Evolutionary conservation across 345 rosid species (phyloP).

Genomic region (Cardamine chenopodiifolia): DNA sequence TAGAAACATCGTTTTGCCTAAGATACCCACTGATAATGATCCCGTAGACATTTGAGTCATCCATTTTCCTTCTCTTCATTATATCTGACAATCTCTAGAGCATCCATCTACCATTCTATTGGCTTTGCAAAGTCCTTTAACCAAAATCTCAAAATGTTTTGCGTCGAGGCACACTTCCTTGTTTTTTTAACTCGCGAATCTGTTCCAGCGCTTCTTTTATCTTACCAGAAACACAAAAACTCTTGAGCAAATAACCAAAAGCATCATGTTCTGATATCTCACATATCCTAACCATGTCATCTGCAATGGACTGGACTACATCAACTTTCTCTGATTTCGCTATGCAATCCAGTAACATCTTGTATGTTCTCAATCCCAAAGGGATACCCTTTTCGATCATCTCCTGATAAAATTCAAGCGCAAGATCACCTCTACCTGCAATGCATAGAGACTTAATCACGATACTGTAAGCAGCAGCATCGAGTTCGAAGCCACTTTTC

Average conservation of each 20-base stretch:
- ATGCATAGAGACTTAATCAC: conserved; percentile 59
- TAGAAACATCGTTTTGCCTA: conserved; percentile 54
- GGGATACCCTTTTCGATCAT: conserved; percentile 59
- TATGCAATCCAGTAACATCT: conserved; percentile 54
- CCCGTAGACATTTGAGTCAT: conserved; percentile 55
- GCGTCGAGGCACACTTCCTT: conserved; percentile 51
- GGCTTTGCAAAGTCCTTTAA: conserved; percentile 71
- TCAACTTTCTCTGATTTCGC: conserved; percentile 54
- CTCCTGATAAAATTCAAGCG: conserved; percentile 73
- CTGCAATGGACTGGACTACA: conserved; percentile 56
- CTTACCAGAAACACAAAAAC: conserved; percentile 69
- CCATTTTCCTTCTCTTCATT: conserved; percentile 60
- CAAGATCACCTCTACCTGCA: conserved; percentile 64
- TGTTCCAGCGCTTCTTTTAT: conserved; percentile 74
- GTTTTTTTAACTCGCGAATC: conserved; percentile 59
- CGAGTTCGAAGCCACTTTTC: conserved; percentile 59
- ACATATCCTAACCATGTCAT: conserved; percentile 60
- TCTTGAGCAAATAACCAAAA: conserved; percentile 57
- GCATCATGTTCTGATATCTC: conserved; percentile 59
- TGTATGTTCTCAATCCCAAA: conserved; percentile 56
- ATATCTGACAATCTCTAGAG: conserved; percentile 69
- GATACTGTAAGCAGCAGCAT: conserved; percentile 49
- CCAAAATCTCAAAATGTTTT: conserved; percentile 63
- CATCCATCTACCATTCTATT: conserved; percentile 81
- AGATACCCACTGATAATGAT: conserved; percentile 63